Evolutionary conservation across 2,329 filamentous ascomycete genomes (phyloP), one percentile per base, ranked within the genome.

Genomic region (Aspergillus novoparasiticus): DNA sequence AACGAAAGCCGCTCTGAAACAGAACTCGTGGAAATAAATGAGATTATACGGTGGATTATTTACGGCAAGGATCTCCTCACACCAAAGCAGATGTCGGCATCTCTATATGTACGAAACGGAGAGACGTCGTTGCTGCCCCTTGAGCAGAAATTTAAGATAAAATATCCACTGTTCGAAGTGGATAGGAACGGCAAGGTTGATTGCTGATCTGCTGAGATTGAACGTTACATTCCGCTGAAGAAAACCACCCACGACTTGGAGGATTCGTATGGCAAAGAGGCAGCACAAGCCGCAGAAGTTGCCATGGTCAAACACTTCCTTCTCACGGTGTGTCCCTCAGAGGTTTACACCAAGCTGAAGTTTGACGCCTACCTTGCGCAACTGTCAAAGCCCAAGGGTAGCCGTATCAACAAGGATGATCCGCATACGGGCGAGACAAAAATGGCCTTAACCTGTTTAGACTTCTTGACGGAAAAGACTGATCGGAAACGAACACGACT

Each of bases 1-100:
- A 73, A 73, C 45, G 58, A 66, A 6, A 66, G 59, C 5, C 66
- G 67, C n/a, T 64, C 64, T 19, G 16, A 62, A 2, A 71, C 72
- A 56, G 71, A 74, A 57, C 66, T 73, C 28, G 63, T 64, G n/a
- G 72, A 74, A 36, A 70, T 74, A 8, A 73, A 73, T 43, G 69
- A 72, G 34, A 66, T 74, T 34, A 66, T 73, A 30, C 64, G 66
- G n/a, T 74, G 72, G 71, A 64, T 71, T 56, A 62, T 68, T n/a
- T 67, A 63, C 19, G 66, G 66, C 9, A 65, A 64, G 21, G 62
- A 66, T 21, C 63, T 62, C 51, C 60, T 72, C 14, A 53, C 62
- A 11, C 43, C 69, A 0, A 55, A 60, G n/a, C 64, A 67, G 11
- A 69, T 74, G 59, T 64, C 68, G 14, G 66, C 68, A 5, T 65